Evolutionary conservation across 2,329 filamentous ascomycete genomes (phyloP), one percentile per base, ranked within the genome.

Genomic region (Lecanosticta acicola): DNA sequence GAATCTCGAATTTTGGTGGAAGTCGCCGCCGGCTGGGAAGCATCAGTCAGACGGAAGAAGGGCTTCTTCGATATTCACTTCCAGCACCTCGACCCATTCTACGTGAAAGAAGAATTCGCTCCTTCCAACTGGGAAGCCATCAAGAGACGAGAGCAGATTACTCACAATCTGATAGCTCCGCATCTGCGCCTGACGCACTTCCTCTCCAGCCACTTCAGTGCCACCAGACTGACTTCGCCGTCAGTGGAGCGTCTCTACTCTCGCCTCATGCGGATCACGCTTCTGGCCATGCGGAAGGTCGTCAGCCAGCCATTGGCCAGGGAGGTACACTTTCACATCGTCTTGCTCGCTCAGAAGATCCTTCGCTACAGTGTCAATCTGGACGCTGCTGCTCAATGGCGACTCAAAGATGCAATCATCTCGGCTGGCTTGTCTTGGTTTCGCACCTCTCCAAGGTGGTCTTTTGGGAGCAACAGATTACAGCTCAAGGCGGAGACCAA

Each of bases 401-500:
- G 84, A 48, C 72, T 97, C 32, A 96, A 95, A 65, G 90, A 97
- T 61, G 82, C 87, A 55, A 83, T 95, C 41, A 67, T 99, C 32
- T 90, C 88, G 4, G 89, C 88, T 21, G 90, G 81, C 11, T 72
- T 99, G 24, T 81, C 78, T 50, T 98, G 94, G 94, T 99, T 98
- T 67, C 80, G 76, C 32, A 79, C 83, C 55, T 73, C 87, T 4
- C 87, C 90, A 11, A 80, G 74, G 55, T 98, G 93, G 91, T 94
- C 93, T 0, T 97, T 93, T 67, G 93, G 93, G 46, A 93, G 91
- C 59, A 98, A 96, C 63, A 79, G 87, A 39, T 71, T 98, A 13
- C 93, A 98, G 64, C 74, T 97, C 41, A 97, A 94, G 71, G 91
- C 94, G 0, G 93, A 99, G 68, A 80, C 88, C 26, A 84, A 85